These are phyloP conservation scores for Hyphodiscus sp. DNA, from an alignment of 2,329 filamentous ascomycete genomes.

Conservation along the genomic window DNA sequence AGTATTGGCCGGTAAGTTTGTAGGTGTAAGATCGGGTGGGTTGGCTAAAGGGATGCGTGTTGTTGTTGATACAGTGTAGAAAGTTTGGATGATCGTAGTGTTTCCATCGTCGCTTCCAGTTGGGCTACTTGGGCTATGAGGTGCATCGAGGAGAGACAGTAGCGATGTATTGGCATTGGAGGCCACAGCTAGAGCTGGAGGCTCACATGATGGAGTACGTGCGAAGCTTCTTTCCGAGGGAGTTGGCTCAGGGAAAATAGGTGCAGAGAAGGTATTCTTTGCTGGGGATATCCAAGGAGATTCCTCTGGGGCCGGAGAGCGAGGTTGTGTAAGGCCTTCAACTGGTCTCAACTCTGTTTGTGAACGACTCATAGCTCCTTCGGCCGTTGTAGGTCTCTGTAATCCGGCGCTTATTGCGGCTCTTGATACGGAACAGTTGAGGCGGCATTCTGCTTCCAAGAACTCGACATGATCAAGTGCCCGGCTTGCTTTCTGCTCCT, in stretches of 20 bases:
- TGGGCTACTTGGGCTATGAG: conserved; percentile 27
- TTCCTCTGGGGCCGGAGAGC: conserved; percentile 35
- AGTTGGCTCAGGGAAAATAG: conserved; percentile 2
- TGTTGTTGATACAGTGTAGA: conserved; percentile 29
- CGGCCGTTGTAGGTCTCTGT: neutral
- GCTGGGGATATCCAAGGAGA: conserved; percentile 22
- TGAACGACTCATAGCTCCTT: conserved; percentile 1
- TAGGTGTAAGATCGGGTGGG: conserved; percentile 21
- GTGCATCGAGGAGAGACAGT: conserved; percentile 54
- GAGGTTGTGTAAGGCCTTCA: conserved; percentile 56
- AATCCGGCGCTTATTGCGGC: conserved; percentile 6
- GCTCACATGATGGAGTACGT: conserved; percentile 56
- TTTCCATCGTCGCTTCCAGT: conserved; percentile 20
- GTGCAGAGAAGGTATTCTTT: conserved; percentile 9
- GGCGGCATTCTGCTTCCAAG: conserved; percentile 66
- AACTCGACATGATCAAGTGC: conserved; percentile 71
- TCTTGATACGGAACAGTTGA: conserved; percentile 58
- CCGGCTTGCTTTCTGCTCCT: conserved; percentile 54
- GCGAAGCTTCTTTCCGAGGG: conserved; percentile 34
- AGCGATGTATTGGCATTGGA: conserved; percentile 50
- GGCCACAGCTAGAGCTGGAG: conserved; percentile 50
- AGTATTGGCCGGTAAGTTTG: conserved; percentile 10
- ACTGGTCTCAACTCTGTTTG: conserved; percentile 48
- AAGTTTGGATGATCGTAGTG: conserved; percentile 30
- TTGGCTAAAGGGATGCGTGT: conserved; percentile 28